These are phyloP conservation scores for Colletotrichum eremochloae DNA, from an alignment of 2,329 filamentous ascomycete genomes.

Conservation along the genomic window DNA sequence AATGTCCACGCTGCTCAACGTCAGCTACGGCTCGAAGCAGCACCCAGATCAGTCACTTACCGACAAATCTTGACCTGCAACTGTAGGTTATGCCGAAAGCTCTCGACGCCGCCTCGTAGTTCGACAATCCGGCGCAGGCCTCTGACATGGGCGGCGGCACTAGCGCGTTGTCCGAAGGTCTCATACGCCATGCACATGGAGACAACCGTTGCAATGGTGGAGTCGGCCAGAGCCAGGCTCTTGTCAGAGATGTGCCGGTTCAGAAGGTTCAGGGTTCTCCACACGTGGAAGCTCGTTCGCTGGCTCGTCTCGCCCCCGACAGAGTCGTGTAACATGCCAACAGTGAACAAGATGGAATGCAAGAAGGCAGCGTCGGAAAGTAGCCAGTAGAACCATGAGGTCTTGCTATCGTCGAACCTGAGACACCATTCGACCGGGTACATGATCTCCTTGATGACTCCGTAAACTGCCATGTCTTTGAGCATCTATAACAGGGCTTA, in stretches of 20 bases:
- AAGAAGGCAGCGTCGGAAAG: slow-evolving; percentile 46
- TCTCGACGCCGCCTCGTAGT: slow-evolving; percentile 47
- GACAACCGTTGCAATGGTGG: slow-evolving; percentile 36
- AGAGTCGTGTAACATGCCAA: slow-evolving; percentile 43
- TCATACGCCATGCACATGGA: slow-evolving; percentile 31
- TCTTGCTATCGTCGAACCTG: slow-evolving; percentile 43
- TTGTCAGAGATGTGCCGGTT: slow-evolving; percentile 24
- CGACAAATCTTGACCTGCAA: slow-evolving; percentile 49
- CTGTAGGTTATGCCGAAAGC: slow-evolving; percentile 45
- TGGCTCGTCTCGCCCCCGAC: neutral
- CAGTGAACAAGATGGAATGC: slow-evolving; percentile 46
- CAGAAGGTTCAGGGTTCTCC: slow-evolving; percentile 36
- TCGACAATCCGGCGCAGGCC: slow-evolving; percentile 45
- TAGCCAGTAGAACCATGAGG: slow-evolving; percentile 49
- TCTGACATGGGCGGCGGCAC: slow-evolving; percentile 18
- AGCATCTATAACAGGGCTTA: neutral
- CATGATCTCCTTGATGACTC: slow-evolving; percentile 43
- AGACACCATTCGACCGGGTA: slow-evolving; percentile 50
- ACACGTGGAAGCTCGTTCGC: slow-evolving; percentile 29
- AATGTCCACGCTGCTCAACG: slow-evolving; percentile 46
- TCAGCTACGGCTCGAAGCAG: neutral
- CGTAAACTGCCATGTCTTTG: slow-evolving; percentile 20
- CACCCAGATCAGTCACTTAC: slow-evolving; percentile 40
- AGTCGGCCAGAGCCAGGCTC: slow-evolving; percentile 40
- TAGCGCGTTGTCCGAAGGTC: slow-evolving; percentile 22